Conservation (phyloP, 2,329 filamentous ascomycete species). For the Metarhizium robertsii region DNA sequence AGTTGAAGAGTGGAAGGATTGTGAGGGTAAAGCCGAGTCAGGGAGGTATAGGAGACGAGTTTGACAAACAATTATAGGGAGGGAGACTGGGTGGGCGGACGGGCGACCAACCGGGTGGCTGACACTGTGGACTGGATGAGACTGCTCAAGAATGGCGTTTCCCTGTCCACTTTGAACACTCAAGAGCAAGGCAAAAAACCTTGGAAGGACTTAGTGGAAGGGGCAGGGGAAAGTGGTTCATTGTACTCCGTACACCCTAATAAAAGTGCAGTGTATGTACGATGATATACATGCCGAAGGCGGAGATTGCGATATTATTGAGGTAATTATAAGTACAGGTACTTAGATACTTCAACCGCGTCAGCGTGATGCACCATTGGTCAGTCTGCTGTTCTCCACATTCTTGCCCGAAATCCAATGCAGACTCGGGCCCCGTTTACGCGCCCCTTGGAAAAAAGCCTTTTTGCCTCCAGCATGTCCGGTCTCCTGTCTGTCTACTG, state of each 20-base stretch:
- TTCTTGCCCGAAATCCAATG: background rate
- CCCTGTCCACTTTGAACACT: background rate
- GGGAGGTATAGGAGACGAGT: background rate
- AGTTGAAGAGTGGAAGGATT: background rate
- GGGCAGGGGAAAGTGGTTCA: background rate
- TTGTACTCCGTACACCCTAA: too few relatives aligned
- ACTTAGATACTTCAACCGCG: background rate
- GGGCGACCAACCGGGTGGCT: background rate
- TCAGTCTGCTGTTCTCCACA: background rate
- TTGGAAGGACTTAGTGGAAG: background rate
- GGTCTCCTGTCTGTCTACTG: background rate
- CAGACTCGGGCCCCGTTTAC: background rate
- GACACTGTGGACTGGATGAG: background rate
- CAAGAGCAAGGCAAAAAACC: background rate
- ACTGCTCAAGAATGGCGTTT: background rate
- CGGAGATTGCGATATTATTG: background rate
- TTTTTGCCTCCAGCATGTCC: background rate
- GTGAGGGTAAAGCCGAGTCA: background rate
- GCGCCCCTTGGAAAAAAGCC: constrained; percentile 1
- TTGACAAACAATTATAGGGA: background rate
- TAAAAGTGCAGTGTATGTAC: background rate
- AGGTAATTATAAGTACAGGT: background rate
- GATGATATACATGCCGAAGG: background rate
- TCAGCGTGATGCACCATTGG: background rate
- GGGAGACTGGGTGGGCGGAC: background rate